Conservation (phyloP, 1,284 basidiomycete genomes). For the Puccinia polysora region DNA sequence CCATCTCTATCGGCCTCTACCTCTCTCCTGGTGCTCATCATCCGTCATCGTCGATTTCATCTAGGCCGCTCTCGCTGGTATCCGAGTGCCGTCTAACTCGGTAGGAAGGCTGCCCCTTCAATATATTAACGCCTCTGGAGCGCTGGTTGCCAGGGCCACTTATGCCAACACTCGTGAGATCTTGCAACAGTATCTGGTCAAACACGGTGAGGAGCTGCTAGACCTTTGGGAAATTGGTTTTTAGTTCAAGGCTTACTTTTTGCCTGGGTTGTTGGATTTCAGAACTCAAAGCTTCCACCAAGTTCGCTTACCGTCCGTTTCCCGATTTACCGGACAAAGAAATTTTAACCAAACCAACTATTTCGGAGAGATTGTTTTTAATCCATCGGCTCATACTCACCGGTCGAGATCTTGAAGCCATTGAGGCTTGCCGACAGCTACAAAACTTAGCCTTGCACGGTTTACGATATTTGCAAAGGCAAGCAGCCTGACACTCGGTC, state of each 20-base stretch:
- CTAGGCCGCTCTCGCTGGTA: conserved; percentile 49
- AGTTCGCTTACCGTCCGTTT: conserved; percentile 65
- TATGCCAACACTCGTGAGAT: conserved; percentile 71
- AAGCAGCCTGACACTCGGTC: conserved; percentile 43
- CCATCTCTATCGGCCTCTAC: not conserved
- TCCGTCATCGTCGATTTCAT: not conserved
- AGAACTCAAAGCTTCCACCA: conserved; percentile 63
- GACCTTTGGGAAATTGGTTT: conserved; percentile 21
- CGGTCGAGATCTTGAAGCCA: conserved; percentile 59
- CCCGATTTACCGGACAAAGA: conserved; percentile 52
- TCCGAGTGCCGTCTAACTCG: conserved; percentile 52
- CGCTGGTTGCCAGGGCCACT: conserved; percentile 60
- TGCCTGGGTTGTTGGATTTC: no score
- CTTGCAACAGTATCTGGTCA: conserved; percentile 72
- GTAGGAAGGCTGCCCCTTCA: conserved; percentile 53
- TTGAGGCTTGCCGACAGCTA: conserved; percentile 59
- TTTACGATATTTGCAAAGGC: conserved; percentile 76
- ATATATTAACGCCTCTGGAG: conserved; percentile 48
- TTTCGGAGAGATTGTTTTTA: conserved; percentile 47
- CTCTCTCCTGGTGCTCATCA: not conserved
- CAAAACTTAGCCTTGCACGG: conserved; percentile 64
- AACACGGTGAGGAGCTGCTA: conserved; percentile 60
- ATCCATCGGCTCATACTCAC: conserved; percentile 53
- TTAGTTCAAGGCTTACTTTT: no score
- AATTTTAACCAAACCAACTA: conserved; percentile 54